Conservation (phyloP, 805 yeast genomes). For the Hanseniaspora occidentalis region DNA sequence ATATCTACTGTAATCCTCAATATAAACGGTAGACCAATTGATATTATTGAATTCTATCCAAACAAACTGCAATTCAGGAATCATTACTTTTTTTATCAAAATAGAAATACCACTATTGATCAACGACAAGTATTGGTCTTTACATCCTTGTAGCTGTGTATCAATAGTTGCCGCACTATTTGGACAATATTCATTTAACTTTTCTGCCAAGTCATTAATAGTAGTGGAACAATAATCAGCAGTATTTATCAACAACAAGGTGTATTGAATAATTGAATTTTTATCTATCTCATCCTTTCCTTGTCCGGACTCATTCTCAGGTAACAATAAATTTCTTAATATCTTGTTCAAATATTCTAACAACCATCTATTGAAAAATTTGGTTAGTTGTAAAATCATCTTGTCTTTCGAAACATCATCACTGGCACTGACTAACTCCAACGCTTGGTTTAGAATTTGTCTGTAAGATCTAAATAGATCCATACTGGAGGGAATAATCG, state of each 20-base stretch:
- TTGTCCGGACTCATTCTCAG: too few relatives aligned
- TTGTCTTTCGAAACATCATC: conserved; percentile 9
- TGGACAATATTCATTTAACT: conserved; percentile 32
- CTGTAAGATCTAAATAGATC: conserved; percentile 75
- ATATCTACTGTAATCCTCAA: conserved; percentile 62
- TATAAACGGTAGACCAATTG: conserved; percentile 61
- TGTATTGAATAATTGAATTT: conserved; percentile 33
- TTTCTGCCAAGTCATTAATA: conserved; percentile 61
- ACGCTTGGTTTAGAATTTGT: conserved; percentile 55
- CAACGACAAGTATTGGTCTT: conserved; percentile 10
- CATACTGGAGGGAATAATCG: conserved; percentile 75
- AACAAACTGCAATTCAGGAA: conserved; percentile 46
- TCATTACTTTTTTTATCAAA: conserved; percentile 42
- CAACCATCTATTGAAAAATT: conserved; percentile 55
- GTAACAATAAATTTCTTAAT: conserved; percentile 37
- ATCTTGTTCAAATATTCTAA: conserved; percentile 42
- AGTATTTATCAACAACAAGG: conserved; percentile 69
- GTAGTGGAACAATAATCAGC: conserved; percentile 82
- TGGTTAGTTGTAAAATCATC: conserved; percentile 31
- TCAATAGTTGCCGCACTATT: conserved; percentile 9
- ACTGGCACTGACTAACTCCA: conserved; percentile 29
- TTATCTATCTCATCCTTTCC: conserved; percentile 28
- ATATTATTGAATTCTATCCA: conserved; percentile 78
- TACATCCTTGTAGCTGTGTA: neutral
- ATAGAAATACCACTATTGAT: conserved; percentile 15